Evolutionary conservation across 768 basidiomycete species (phyloP).

Genomic region (Panaeolus cyanescens): DNA sequence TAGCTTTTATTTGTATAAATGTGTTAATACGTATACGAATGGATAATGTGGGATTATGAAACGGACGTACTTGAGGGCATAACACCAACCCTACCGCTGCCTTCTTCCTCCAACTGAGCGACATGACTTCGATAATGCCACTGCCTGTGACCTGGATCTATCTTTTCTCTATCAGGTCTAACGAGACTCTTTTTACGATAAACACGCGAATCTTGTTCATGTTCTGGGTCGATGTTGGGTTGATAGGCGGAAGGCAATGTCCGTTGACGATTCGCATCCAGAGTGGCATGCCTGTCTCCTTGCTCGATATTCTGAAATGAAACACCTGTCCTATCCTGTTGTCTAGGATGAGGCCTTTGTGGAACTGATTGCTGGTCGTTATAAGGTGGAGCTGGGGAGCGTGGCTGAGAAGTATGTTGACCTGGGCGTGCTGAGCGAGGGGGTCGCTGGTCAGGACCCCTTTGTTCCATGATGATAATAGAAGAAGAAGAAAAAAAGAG

Average conservation of each 20-base stretch:
- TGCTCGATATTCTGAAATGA: constrained; percentile 71
- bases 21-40: constrained; percentile 14
- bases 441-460: constrained; percentile 49
- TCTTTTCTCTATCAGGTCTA: constrained; percentile 91
- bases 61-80: constrained; percentile 77
- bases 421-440: constrained; percentile 54
- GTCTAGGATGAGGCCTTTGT: constrained; percentile 32
- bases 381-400: constrained; percentile 42
- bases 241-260: constrained; percentile 49
- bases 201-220: constrained; percentile 46
- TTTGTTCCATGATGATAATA: constrained; percentile 37
- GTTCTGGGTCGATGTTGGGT: constrained; percentile 42
- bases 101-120: constrained; percentile 72
- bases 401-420: constrained; percentile 34
- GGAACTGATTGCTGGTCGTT: constrained; percentile 24
- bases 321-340: constrained; percentile 48
- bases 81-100: constrained; percentile 64
- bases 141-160: constrained; percentile 90
- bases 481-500: constrained; percentile 9
- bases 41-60: constrained; percentile 14
- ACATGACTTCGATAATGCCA: constrained; percentile 94
- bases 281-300: constrained; percentile 62
- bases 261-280: constrained; percentile 58
- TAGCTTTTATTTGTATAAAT: constrained; percentile 43
- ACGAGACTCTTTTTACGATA: constrained; percentile 91